Conservation (phyloP, 352 stramenopile genomes). For the Globisporangium barbulae region DNA sequence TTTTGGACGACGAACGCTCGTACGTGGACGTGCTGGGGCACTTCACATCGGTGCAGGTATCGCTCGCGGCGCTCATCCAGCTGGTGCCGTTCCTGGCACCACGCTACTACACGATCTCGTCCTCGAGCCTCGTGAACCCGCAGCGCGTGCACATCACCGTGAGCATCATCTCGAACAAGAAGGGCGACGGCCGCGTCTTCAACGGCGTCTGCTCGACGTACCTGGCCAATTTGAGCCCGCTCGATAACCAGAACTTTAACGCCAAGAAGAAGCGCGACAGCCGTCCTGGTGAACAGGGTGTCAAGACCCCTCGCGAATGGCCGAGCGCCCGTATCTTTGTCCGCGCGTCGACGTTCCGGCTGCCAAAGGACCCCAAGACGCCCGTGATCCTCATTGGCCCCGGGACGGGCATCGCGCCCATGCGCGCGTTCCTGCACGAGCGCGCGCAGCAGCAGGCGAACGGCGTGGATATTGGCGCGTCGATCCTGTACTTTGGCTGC, state of each 20-base stretch:
- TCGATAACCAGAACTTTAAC: slow-evolving; percentile 28
- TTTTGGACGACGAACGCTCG: slow-evolving; percentile 88
- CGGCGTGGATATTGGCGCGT: slow-evolving; percentile 66
- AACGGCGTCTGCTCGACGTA: slow-evolving; percentile 94
- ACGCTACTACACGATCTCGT: slow-evolving; percentile 98
- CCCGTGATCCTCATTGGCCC: slow-evolving; percentile 96
- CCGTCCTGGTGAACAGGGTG: slow-evolving; percentile 65
- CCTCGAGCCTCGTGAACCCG: slow-evolving; percentile 90
- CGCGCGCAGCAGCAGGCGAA: slow-evolving; percentile 69
- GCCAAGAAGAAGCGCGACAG: slow-evolving; percentile 79
- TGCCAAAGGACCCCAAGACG: slow-evolving; percentile 83
- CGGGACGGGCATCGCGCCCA: slow-evolving; percentile 96
- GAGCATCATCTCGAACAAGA: slow-evolving; percentile 86
- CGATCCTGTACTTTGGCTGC: slow-evolving; percentile 94
- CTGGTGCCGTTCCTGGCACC: slow-evolving; percentile 92
- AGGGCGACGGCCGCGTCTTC: slow-evolving; percentile 79
- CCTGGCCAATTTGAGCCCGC: slow-evolving; percentile 66
- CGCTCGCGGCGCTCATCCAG: slow-evolving; percentile 86
- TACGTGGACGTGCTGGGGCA: slow-evolving; percentile 90
- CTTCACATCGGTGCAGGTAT: slow-evolving; percentile 61
- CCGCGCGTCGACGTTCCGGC: slow-evolving; percentile 93
- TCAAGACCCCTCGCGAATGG: slow-evolving; percentile 65
- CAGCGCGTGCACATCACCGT: slow-evolving; percentile 94
- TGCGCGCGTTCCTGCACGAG: slow-evolving; percentile 97
- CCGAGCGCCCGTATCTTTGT: slow-evolving; percentile 89